Evolutionary conservation across 306 rosid genomes (phyloP).

Genomic region (Chamaecrista fasciculata): DNA sequence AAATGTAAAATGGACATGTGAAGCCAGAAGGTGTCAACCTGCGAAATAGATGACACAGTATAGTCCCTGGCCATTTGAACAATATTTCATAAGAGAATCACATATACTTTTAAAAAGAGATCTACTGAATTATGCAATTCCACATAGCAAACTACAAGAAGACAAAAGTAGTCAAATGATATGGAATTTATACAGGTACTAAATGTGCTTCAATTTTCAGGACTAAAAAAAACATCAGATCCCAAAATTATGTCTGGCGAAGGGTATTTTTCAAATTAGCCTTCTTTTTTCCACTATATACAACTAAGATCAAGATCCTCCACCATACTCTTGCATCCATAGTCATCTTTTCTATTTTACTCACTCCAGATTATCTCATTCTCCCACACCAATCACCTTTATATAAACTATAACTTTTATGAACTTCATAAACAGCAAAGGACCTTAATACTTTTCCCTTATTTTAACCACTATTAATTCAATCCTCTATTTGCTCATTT

Average conservation of each 20-base stretch:
- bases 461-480: background rate
- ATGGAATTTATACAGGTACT: background rate
- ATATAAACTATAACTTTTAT: background rate
- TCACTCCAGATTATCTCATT: background rate
- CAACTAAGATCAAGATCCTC: background rate
- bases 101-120: background rate
- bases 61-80: slow-evolving; percentile 13
- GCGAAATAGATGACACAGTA: slow-evolving; percentile 32
- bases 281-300: background rate
- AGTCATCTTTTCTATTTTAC: background rate
- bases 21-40: slow-evolving; percentile 42
- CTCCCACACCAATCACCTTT: background rate
- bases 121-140: slow-evolving; percentile 12
- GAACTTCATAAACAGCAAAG: background rate
- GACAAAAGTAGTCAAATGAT: background rate
- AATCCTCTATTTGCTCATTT: background rate
- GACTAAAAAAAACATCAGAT: background rate
- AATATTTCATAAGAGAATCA: background rate
- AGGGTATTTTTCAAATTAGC: background rate
- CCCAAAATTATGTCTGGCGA: background rate
- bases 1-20: slow-evolving; percentile 28
- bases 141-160: slow-evolving; percentile 12
- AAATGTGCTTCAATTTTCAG: slow-evolving; percentile 1
- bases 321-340: background rate
- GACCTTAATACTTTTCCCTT: background rate